A percentile compares a stretch with the other conserved stretches of the same genome.
Conservation (phyloP, 2,329 filamentous ascomycete genomes). For the Alternaria sp. region DNA sequence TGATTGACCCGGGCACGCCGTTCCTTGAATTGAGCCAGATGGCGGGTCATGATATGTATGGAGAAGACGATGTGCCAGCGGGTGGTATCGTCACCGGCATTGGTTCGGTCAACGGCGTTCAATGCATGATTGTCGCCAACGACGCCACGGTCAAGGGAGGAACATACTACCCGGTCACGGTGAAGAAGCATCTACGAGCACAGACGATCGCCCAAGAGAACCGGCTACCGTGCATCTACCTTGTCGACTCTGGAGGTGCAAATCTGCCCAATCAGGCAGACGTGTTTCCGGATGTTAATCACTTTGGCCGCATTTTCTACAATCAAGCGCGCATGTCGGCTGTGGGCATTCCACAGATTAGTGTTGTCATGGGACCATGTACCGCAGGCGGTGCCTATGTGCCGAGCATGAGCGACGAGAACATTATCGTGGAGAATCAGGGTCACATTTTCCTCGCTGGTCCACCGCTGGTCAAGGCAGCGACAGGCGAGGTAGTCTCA, state of each 20-base stretch:
- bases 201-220: conserved; percentile 93
- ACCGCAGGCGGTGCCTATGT: conserved; percentile 96
- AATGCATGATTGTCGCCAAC: conserved; percentile 92
- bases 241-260: conserved; percentile 94
- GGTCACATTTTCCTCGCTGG: conserved; percentile 98
- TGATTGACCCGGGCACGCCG: conserved; percentile 87
- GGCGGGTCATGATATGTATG: conserved; percentile 85
- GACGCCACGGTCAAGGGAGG: conserved; percentile 98
- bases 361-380: conserved; percentile 96
- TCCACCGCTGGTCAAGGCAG: conserved; percentile 92
- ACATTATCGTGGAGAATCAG: conserved; percentile 93
- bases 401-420: conserved; percentile 96
- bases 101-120: conserved; percentile 87
- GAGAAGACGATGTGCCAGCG: conserved; percentile 84
- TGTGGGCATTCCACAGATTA: conserved; percentile 87
- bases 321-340: conserved; percentile 96
- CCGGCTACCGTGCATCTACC: conserved; percentile 82
- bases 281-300: conserved; percentile 92
- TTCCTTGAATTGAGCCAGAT: conserved; percentile 95
- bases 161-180: conserved; percentile 95
- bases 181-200: conserved; percentile 95
- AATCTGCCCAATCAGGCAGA: conserved; percentile 95
- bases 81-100: conserved; percentile 94
- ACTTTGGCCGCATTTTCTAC: conserved; percentile 97
- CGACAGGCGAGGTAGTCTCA: conserved; percentile 89